These are phyloP conservation scores for Geranium brycei DNA, from an alignment of 345 rosid species.

Conservation along the genomic window DNA sequence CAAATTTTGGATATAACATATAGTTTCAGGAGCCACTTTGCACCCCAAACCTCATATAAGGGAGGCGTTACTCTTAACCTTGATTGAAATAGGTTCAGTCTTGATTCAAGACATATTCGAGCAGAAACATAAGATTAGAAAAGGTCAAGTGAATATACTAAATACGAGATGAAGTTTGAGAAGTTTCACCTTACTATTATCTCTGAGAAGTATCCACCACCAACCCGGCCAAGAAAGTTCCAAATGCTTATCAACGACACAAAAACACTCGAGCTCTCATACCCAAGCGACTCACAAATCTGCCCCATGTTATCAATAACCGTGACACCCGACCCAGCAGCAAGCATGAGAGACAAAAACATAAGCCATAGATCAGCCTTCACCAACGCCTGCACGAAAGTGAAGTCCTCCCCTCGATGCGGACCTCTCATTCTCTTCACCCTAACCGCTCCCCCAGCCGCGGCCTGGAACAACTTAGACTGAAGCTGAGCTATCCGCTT, in stretches of 20 bases:
- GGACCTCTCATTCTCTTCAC: constrained; percentile 49
- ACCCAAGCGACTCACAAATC: constrained; percentile 58
- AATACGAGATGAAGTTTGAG: not conserved
- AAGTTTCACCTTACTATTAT: constrained; percentile 39
- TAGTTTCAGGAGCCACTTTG: no score
- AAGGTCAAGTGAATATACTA: not conserved
- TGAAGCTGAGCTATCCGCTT: constrained; percentile 46
- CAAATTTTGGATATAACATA: no score
- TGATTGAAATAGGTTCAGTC: no score
- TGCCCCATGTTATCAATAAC: constrained; percentile 81
- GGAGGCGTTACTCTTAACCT: no score
- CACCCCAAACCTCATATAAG: no score
- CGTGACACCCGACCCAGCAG: constrained; percentile 71
- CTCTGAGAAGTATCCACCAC: constrained; percentile 91
- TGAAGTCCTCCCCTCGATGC: constrained; percentile 68
- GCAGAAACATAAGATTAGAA: not conserved
- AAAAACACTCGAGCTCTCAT: constrained; percentile 38
- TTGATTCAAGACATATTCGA: not conserved
- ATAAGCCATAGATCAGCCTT: constrained; percentile 74
- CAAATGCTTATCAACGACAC: constrained; percentile 81
- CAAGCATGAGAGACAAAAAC: constrained; percentile 53
- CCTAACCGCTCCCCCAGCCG: constrained; percentile 52
- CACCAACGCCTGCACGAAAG: constrained; percentile 50
- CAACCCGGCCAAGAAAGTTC: constrained; percentile 84
- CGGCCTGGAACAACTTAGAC: constrained; percentile 42